These are phyloP conservation scores for Fusarium pseudonygamai DNA, from an alignment of 2,329 filamentous ascomycete species.

Conservation along the genomic window DNA sequence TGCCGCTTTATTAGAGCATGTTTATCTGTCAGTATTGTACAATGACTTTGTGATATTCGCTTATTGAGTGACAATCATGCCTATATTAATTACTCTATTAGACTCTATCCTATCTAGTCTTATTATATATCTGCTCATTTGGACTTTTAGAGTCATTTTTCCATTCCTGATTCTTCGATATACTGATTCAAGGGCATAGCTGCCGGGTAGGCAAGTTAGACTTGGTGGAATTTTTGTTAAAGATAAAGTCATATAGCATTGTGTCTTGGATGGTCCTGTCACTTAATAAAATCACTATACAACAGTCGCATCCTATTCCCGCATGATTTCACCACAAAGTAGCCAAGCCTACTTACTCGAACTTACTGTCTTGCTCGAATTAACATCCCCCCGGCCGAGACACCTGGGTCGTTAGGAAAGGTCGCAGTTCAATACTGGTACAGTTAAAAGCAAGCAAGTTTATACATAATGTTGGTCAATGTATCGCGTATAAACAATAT, in stretches of 20 bases:
- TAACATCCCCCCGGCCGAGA: accelerated
- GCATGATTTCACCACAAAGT: accelerated
- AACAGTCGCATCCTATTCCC: accelerated
- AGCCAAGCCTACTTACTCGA: accelerated
- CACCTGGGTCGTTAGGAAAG: accelerated
- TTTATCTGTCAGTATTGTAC: accelerated
- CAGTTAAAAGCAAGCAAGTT: accelerated
- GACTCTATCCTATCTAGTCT: background rate
- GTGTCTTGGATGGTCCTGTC: accelerated
- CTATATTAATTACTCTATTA: accelerated
- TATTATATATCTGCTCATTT: background rate
- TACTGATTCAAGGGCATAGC: accelerated
- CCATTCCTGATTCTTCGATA: accelerated
- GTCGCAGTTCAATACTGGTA: accelerated
- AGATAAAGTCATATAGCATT: accelerated
- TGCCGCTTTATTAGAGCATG: accelerated
- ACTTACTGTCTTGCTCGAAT: accelerated
- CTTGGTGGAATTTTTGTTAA: accelerated
- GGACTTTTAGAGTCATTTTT: background rate
- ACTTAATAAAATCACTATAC: accelerated
- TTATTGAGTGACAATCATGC: accelerated
- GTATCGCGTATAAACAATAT: accelerated
- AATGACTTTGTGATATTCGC: accelerated
- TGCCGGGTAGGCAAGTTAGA: accelerated
- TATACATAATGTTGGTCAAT: accelerated